phyloP scores from a whole-genome alignment of 345 rosid species.

The Arabis alpina region DNA sequence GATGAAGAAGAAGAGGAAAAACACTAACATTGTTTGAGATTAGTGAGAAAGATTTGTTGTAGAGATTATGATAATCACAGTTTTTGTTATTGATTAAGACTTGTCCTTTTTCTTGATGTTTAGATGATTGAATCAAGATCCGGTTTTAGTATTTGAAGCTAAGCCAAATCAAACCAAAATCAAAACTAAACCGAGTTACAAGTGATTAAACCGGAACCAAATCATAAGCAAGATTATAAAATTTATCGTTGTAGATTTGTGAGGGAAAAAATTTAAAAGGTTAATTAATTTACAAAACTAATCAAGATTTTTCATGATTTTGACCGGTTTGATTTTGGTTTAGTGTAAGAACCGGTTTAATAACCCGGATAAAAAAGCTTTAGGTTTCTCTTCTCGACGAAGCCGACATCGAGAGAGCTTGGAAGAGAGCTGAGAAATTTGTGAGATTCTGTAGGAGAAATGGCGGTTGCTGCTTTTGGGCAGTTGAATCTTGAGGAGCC shows the following conservation, averaged over 20 bases:
- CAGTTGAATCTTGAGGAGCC: constrained; percentile 71
- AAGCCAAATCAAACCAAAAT: too few species aligned
- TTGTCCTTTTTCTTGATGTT: neutral
- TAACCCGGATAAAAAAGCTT: neutral
- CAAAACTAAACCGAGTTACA: neutral
- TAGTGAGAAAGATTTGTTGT: neutral
- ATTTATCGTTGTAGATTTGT: too few species aligned
- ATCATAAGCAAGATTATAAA: too few species aligned
- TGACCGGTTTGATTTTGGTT: neutral
- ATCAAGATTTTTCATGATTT: neutral
- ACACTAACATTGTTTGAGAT: neutral
- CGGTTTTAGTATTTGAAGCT: neutral
- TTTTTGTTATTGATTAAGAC: neutral
- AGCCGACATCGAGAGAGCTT: constrained; percentile 25
- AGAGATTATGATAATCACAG: neutral
- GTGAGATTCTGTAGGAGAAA: constrained; percentile 23
- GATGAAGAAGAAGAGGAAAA: constrained; percentile 31
- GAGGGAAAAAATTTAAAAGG: too few species aligned
- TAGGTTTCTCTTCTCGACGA: constrained; percentile 28
- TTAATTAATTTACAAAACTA: too few species aligned
- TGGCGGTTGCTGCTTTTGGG: constrained; percentile 65
- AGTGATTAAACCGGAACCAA: too few species aligned
- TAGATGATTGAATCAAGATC: neutral
- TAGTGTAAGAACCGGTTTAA: neutral
- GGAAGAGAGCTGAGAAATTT: neutral